Evolutionary conservation across 345 rosid genomes (phyloP).

Genomic region (Linum tenue): DNA sequence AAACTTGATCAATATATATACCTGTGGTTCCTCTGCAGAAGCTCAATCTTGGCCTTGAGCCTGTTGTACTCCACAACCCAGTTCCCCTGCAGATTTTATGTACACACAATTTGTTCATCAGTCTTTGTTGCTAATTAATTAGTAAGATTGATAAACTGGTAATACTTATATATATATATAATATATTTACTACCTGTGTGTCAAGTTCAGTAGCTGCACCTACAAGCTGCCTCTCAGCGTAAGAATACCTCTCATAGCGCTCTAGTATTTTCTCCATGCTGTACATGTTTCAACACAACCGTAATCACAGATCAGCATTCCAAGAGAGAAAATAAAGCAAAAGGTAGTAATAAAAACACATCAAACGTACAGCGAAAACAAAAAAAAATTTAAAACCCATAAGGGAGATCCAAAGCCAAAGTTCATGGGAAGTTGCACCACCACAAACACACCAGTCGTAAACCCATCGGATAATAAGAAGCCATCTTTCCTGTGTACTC

Average conservation of each 20-base stretch:
- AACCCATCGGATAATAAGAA: too few species aligned
- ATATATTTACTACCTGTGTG: constrained; percentile 20
- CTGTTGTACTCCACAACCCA: constrained; percentile 71
- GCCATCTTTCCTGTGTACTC: too few species aligned
- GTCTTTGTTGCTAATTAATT: too few species aligned
- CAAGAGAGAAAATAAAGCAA: too few species aligned
- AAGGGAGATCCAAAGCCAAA: too few species aligned
- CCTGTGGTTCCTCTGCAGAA: constrained; percentile 78
- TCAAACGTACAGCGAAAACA: too few species aligned
- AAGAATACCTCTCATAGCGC: constrained; percentile 63
- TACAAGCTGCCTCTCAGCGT: constrained; percentile 50
- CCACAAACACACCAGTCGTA: too few species aligned
- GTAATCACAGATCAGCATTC: too few species aligned
- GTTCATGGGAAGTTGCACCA: too few species aligned
- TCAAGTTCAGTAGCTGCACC: constrained; percentile 28
- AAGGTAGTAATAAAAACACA: too few species aligned
- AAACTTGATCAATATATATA: constrained; percentile 10
- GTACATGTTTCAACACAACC: background rate
- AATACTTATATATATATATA: background rate
- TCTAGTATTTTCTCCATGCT: constrained; percentile 70
- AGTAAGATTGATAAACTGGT: background rate
- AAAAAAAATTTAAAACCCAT: too few species aligned
- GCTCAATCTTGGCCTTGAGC: constrained; percentile 79
- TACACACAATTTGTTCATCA: too few species aligned
- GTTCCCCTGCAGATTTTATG: constrained; percentile 35